A percentile compares a stretch with the other conserved stretches of the same genome.
Evolutionary conservation across 495 filamentous ascomycete species (phyloP).

Genomic region (Penicillium pancosmium): DNA sequence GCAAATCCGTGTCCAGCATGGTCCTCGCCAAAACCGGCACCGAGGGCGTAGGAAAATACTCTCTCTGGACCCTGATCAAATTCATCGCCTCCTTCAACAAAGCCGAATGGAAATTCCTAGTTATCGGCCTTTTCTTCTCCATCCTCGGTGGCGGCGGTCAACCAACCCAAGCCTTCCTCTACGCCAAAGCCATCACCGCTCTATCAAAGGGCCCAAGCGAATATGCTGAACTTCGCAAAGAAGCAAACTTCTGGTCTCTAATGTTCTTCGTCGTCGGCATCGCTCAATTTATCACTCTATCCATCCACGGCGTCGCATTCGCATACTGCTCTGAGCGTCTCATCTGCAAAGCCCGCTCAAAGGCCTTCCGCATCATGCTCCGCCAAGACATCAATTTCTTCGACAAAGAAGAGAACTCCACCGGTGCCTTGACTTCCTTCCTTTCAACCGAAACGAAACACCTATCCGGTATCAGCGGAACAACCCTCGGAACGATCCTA

Average conservation of each 20-base stretch:
- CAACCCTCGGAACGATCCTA: constrained; percentile 79
- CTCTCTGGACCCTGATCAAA: constrained; percentile 81
- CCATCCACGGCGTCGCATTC: constrained; percentile 71
- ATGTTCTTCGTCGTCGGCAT: constrained; percentile 97
- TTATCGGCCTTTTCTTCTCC: constrained; percentile 74
- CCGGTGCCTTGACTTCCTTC: constrained; percentile 82
- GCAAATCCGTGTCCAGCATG: constrained; percentile 75
- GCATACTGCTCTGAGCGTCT: constrained; percentile 83
- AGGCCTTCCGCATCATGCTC: constrained; percentile 83
- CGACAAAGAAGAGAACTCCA: constrained; percentile 79
- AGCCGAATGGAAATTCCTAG: constrained; percentile 71
- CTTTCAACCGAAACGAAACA: constrained; percentile 85
- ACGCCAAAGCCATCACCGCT: constrained; percentile 80
- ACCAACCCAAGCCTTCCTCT: constrained; percentile 86
- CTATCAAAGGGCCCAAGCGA: constrained; percentile 53
- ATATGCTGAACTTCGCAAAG: constrained; percentile 58
- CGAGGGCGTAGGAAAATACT: constrained; percentile 60
- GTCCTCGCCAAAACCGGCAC: constrained; percentile 55
- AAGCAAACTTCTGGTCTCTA: constrained; percentile 83
- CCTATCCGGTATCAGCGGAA: constrained; percentile 78
- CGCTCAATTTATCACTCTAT: constrained; percentile 70
- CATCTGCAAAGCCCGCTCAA: constrained; percentile 77
- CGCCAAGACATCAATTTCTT: constrained; percentile 92
- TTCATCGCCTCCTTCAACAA: constrained; percentile 83
- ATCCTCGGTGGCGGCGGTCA: constrained; percentile 83